phyloP scores from a whole-genome alignment of 2,329 filamentous ascomycete genomes.

The Didymellaceae sp. region DNA sequence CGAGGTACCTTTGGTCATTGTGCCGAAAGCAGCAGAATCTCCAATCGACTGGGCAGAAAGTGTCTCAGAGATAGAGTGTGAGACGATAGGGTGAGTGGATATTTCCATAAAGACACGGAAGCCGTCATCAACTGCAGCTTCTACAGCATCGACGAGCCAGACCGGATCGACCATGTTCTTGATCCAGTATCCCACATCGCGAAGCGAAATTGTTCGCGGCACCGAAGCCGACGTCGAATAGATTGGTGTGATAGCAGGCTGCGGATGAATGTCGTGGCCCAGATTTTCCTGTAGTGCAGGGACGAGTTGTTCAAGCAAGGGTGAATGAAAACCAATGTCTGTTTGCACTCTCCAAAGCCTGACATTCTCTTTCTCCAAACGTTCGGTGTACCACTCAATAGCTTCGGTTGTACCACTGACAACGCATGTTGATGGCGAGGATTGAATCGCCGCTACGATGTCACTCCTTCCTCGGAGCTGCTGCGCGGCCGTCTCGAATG shows the following conservation, averaged over 20 bases:
- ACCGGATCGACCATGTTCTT: conserved; percentile 52
- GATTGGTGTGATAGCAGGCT: conserved; percentile 32
- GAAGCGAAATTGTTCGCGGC: conserved; percentile 27
- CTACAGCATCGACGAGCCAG: conserved; percentile 46
- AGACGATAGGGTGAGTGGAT: conserved; percentile 52
- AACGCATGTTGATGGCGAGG: conserved; percentile 48
- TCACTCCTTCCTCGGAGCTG: conserved; percentile 32
- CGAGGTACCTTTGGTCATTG: conserved; percentile 39
- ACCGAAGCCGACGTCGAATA: conserved; percentile 48
- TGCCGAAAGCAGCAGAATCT: conserved; percentile 41
- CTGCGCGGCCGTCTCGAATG: conserved; percentile 33
- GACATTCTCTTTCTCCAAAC: conserved; percentile 31
- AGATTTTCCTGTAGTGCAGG: conserved; percentile 34
- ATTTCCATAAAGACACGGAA: conserved; percentile 52
- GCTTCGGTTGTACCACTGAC: conserved; percentile 37
- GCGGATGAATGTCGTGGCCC: conserved; percentile 16
- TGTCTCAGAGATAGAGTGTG: conserved; percentile 53
- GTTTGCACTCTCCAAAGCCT: conserved; percentile 48
- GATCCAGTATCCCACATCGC: conserved; percentile 48
- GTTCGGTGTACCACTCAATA: conserved; percentile 27
- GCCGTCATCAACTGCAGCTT: conserved; percentile 48
- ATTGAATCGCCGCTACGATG: conserved; percentile 46
- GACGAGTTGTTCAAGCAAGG: conserved; percentile 43
- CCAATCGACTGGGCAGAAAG: conserved; percentile 41
- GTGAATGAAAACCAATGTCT: conserved; percentile 53